A percentile compares a stretch with the other conserved stretches of the same genome.
phyloP scores from a whole-genome alignment of 2,329 filamentous ascomycete species.

The Hymenoscyphus albidus region DNA sequence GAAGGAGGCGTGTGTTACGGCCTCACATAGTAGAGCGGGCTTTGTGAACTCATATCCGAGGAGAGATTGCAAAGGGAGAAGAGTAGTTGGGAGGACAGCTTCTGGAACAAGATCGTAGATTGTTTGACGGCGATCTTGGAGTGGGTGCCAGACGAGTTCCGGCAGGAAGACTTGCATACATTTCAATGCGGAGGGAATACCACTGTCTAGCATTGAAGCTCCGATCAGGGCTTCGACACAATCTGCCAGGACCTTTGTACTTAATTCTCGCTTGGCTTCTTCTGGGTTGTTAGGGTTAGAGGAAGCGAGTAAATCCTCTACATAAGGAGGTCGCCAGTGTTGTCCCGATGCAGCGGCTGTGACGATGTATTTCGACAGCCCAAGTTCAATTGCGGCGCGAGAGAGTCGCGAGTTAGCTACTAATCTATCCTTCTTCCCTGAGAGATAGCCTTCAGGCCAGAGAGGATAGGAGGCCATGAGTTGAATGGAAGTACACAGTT shows the following conservation, averaged over 20 bases:
- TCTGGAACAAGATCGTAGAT: conserved; percentile 44
- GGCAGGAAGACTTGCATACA: conserved; percentile 67
- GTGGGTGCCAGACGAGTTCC: conserved; percentile 51
- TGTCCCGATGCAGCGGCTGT: conserved; percentile 55
- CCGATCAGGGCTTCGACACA: conserved; percentile 84
- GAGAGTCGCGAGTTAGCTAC: conserved; percentile 75
- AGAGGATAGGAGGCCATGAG: conserved; percentile 54
- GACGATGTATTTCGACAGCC: conserved; percentile 71
- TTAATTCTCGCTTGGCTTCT: conserved; percentile 41
- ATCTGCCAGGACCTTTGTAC: conserved; percentile 80
- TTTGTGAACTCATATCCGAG: conserved; percentile 70
- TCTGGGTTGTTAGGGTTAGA: not conserved
- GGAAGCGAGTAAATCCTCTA: conserved; percentile 39
- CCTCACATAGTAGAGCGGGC: conserved; percentile 67
- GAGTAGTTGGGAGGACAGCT: conserved; percentile 38
- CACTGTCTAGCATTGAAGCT: conserved; percentile 66
- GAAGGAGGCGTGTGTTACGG: conserved; percentile 70
- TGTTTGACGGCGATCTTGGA: conserved; percentile 39
- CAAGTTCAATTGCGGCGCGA: conserved; percentile 56
- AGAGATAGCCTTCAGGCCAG: conserved; percentile 76
- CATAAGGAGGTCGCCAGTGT: conserved; percentile 69
- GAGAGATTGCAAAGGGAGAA: conserved; percentile 56
- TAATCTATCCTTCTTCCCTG: conserved; percentile 61
- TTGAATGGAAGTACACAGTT: conserved; percentile 66
- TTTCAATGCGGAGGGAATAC: conserved; percentile 55